Base-by-base conservation (phyloP, 768 basidiomycete genomes). In the Steccherinum ochraceum region DNA sequence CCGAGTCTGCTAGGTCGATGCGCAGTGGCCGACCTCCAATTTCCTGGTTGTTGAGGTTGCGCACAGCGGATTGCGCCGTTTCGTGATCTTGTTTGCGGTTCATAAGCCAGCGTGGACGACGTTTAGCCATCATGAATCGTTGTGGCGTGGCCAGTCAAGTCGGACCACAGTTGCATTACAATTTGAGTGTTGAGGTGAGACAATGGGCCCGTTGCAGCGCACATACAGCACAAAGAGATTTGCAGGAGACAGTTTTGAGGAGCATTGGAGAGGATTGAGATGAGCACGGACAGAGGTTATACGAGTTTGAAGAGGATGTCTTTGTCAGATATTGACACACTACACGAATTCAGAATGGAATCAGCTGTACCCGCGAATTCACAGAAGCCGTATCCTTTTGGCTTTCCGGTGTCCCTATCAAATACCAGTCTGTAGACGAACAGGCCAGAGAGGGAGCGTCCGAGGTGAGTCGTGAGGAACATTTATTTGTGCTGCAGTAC, bases 1-100 rank as follows among this genome's bases (percentile, higher is more conserved):
- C 92, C 24, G 89, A 92, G 64, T 94, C 90, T 43, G 93, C 92
- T 27, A 95, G 78, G 66, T 98, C 95, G 60, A 99, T 94, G 45
- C 94, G 84, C 41, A 99, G 75, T 2, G 89, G 87, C 7, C 96
- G 83, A 3, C 96, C 96, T 50, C 89, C 92, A 25, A 97, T 89
- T 58, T 93, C 91, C 46, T 82, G 82, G 54, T 89, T 91, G 68
- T 96, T 93, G 45, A 99, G 79, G 64, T 98, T 99, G 61, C 96
- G 85, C 13, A 99, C 92, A 45, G 96, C 96, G 46, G 93, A 95
- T 21, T 81, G 69, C 5, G 96, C 96, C 20, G 96, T 98, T 69
- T 96, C 94, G 66, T 95, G 90, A 69, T 99, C 96, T 89, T 67
- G 58, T 49, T 23, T 39, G 20, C 11, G 54, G 45, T n/a, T n/a